Conservation (phyloP, 2,329 filamentous ascomycete species). For the Scolecobasidium constrictum region DNA sequence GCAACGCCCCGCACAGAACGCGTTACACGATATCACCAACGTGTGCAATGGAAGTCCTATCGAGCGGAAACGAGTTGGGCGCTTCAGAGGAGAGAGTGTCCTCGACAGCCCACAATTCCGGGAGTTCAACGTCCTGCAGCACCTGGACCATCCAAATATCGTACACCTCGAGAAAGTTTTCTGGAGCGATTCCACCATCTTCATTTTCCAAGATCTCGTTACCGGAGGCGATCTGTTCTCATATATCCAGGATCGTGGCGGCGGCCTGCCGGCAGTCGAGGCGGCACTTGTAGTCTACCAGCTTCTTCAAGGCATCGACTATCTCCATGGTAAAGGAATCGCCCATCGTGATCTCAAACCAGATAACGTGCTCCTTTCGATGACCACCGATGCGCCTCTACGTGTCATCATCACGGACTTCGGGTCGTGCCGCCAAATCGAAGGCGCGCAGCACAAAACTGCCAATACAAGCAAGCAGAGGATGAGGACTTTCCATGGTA, state of each 20-base stretch:
- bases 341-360: conserved; percentile 54
- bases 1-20: background rate
- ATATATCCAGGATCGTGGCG: conserved; percentile 41
- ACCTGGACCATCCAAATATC: conserved; percentile 50
- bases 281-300: conserved; percentile 45
- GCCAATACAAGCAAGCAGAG: conserved; percentile 18
- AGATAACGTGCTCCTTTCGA: conserved; percentile 52
- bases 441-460: conserved; percentile 8
- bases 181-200: conserved; percentile 42
- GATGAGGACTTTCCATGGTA: conserved; percentile 46
- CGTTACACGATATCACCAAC: background rate
- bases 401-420: conserved; percentile 52
- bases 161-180: conserved; percentile 46
- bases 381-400: conserved; percentile 32
- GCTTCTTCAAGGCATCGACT: conserved; percentile 45
- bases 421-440: conserved; percentile 39
- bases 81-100: background rate
- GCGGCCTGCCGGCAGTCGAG: conserved; percentile 36
- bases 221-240: conserved; percentile 52
- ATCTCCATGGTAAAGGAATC: conserved; percentile 43
- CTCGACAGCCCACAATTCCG: conserved; percentile 16
- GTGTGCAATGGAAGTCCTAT: background rate
- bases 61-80: background rate
- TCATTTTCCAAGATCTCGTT: conserved; percentile 50
- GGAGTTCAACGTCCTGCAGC: conserved; percentile 38